These are phyloP conservation scores for Monosporascus cannonballus DNA, from an alignment of 2,329 filamentous ascomycete genomes.

Conservation along the genomic window DNA sequence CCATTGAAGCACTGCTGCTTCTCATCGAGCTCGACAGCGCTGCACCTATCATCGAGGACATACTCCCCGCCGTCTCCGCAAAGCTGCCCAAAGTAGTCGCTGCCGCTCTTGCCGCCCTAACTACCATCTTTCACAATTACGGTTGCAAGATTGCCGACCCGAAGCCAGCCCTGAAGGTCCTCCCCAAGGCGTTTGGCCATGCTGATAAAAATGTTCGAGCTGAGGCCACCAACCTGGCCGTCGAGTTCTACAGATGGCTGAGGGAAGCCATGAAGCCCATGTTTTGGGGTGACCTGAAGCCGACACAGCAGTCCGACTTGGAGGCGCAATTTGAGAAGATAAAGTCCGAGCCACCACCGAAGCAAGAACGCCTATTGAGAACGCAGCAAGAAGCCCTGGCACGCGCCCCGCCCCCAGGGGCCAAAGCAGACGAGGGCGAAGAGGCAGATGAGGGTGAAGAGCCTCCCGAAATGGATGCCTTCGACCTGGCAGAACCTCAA, in stretches of 20 bases:
- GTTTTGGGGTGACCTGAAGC: conserved; percentile 93
- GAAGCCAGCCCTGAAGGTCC: conserved; percentile 78
- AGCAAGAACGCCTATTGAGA: conserved; percentile 82
- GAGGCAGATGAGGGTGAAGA: conserved; percentile 56
- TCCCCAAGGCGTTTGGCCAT: conserved; percentile 90
- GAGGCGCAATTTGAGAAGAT: conserved; percentile 92
- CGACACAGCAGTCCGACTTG: conserved; percentile 88
- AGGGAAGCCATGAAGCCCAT: conserved; percentile 97
- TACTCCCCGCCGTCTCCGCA: conserved; percentile 52
- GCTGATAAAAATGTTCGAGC: conserved; percentile 97
- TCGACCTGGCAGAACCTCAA: conserved; percentile 78
- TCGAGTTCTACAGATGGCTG: conserved; percentile 95
- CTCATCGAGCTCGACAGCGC: conserved; percentile 87
- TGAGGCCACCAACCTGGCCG: conserved; percentile 83
- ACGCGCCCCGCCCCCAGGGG: conserved; percentile 55
- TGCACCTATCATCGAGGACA: conserved; percentile 81
- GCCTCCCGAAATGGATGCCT: conserved; percentile 69
- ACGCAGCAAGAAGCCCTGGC: conserved; percentile 84
- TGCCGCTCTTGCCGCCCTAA: conserved; percentile 51
- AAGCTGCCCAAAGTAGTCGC: conserved; percentile 31
- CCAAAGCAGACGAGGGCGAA: conserved; percentile 50
- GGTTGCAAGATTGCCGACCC: conserved; percentile 92
- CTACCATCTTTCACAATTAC: conserved; percentile 84
- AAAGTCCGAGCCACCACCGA: conserved; percentile 79
- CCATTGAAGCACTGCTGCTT: conserved; percentile 79